Evolutionary conservation across 306 rosid species (phyloP).

Genomic region (Betula pendula): DNA sequence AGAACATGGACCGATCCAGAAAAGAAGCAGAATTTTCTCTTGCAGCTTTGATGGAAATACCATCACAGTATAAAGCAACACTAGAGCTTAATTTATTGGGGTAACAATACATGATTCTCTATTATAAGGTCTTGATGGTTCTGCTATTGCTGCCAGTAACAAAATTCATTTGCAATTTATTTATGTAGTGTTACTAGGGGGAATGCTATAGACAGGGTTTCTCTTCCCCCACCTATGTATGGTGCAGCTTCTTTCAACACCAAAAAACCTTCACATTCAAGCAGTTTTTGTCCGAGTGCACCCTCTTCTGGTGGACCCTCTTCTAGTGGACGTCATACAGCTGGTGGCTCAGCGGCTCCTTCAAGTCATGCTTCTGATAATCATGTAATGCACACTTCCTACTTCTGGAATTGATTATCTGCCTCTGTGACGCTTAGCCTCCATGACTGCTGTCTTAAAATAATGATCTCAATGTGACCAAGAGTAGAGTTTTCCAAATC

Average conservation of each 20-base stretch:
- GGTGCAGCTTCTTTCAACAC: slow-evolving; percentile 55
- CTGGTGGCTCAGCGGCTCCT: slow-evolving; percentile 32
- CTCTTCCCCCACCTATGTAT: slow-evolving; percentile 88
- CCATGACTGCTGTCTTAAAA: slow-evolving; percentile 1
- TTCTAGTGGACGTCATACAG: slow-evolving; percentile 25
- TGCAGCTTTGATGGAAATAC: slow-evolving; percentile 90
- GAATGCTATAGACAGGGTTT: slow-evolving; percentile 63
- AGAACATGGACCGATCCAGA: slow-evolving; percentile 63
- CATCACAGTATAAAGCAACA: slow-evolving; percentile 88
- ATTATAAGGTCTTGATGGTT: slow-evolving; percentile 13
- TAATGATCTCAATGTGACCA: neutral
- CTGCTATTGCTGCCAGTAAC: slow-evolving; percentile 18
- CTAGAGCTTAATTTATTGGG: slow-evolving; percentile 77
- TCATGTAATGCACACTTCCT: slow-evolving; percentile 47
- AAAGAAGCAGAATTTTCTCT: slow-evolving; percentile 94
- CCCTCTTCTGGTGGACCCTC: slow-evolving; percentile 58
- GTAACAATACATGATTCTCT: slow-evolving; percentile 42
- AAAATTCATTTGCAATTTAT: slow-evolving; percentile 17
- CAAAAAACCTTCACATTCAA: slow-evolving; percentile 50
- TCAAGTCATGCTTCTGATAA: slow-evolving; percentile 59
- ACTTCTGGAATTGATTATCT: neutral
- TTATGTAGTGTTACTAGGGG: slow-evolving; percentile 53
- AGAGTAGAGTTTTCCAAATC: neutral
- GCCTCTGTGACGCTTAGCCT: neutral
- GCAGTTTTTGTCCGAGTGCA: slow-evolving; percentile 52